phyloP scores from a whole-genome alignment of 2,329 filamentous ascomycete genomes.

The Metarhizium rileyi region DNA sequence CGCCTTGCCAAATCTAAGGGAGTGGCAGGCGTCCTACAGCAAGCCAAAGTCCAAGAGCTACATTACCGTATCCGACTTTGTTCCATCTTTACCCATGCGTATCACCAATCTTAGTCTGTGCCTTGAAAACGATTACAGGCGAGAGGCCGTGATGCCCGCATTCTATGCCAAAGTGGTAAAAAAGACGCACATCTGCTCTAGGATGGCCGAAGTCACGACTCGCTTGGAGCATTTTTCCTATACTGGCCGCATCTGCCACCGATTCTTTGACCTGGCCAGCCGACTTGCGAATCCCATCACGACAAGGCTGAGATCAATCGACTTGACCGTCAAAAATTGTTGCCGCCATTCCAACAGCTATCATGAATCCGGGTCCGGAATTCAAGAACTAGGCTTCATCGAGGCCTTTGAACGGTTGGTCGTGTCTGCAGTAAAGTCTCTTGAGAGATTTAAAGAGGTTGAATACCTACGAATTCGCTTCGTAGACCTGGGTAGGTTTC shows the following conservation, averaged over 20 bases:
- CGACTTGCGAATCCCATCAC: constrained; percentile 36
- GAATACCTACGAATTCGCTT: constrained; percentile 62
- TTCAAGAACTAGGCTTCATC: constrained; percentile 65
- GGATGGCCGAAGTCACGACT: constrained; percentile 50
- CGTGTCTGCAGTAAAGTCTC: constrained; percentile 48
- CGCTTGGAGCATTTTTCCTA: constrained; percentile 60
- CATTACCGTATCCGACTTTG: constrained; percentile 54
- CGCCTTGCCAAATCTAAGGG: constrained; percentile 55
- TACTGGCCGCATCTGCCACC: constrained; percentile 60
- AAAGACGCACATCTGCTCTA: constrained; percentile 54
- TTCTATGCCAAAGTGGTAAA: constrained; percentile 52
- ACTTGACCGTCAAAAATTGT: constrained; percentile 66
- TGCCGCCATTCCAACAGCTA: constrained; percentile 47
- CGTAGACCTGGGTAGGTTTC: constrained; percentile 53
- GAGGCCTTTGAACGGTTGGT: constrained; percentile 61
- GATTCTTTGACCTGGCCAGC: constrained; percentile 55
- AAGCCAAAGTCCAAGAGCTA: constrained; percentile 69
- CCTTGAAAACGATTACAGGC: constrained; percentile 61
- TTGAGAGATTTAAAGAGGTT: constrained; percentile 49
- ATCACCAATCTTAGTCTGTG: constrained; percentile 57
- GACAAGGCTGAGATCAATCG: constrained; percentile 52
- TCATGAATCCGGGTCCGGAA: constrained; percentile 58
- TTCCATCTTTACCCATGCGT: constrained; percentile 45
- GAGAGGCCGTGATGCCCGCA: constrained; percentile 49
- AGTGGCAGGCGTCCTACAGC: constrained; percentile 55